Base-by-base conservation (phyloP, 73 alveolate genomes). In the Paramecium sonneborni region DNA sequence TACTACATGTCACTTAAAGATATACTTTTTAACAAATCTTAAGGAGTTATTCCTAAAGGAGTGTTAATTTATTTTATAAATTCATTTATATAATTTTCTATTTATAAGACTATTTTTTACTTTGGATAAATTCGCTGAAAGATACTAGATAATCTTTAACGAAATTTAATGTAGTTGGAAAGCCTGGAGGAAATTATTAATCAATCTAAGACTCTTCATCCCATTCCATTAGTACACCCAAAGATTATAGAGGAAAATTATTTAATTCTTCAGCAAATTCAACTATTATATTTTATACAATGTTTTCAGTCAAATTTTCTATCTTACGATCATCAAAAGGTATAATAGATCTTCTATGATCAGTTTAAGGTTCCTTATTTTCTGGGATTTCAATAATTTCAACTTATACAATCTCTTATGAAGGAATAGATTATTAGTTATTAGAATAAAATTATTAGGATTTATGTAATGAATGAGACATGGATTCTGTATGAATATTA, bases 21-120 rank as follows among this genome's bases (percentile, higher is more conserved):
- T 5, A 86, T 62, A 2, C 88, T 86, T 41, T 86, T 86, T 12
- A 86, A 38, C 18, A 86, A 62, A 23, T 86, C 93, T 12, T 86
- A 18, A 6, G 93, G 93, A 38, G 58, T 57, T 56, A 86, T 86
- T 30, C 93, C 93, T 62, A 86, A 67, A 38, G 93, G 93, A 38
- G 85, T 86, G 23, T 86, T 86, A 32, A 86, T 56, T 21, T 76
- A 38, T 24, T 86, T 28, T 15, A 86, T 57, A 62, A 86, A 86
- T 7, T 11, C 88, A n/a, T 62, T 44, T 9, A 76, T 24, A 28
- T 62, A 41, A 57, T 86, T 56, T 38, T 86, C 93, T 86, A 15
- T n/a, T 28, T 14, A 86, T 58, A 32, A 6, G 14, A 18, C 32
- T 30, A n/a, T 34, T 52, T 1, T 20, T 12, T 86, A 86, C 93